Percentiles rank a stretch among this genome's conserved stretches.
Conservation (phyloP, 208 protist species). For the Strigomonas culicis region DNA sequence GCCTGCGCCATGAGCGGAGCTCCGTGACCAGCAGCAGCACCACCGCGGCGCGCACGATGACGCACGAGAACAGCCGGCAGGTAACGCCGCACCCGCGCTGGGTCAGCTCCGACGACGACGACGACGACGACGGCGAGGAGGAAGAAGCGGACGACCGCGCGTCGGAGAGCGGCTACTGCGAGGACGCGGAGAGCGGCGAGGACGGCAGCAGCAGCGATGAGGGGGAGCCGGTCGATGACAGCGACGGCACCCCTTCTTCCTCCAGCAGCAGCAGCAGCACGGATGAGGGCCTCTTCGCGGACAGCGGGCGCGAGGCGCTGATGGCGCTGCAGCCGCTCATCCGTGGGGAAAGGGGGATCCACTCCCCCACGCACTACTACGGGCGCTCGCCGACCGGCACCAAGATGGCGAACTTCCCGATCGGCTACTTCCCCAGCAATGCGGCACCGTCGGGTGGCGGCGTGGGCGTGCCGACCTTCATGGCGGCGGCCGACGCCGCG, state of each 20-base stretch:
- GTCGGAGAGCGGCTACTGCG: not conserved
- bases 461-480: not conserved
- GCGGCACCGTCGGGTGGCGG: too few relatives aligned
- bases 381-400: not conserved
- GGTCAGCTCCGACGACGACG: not conserved
- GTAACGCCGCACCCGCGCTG: not conserved
- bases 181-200: slow-evolving; percentile 2
- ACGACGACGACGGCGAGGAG: not conserved
- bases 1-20: not conserved
- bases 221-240: not conserved
- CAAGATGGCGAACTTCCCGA: not conserved
- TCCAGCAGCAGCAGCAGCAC: slow-evolving; percentile 8
- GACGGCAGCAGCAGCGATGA: slow-evolving; percentile 1
- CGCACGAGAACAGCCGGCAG: too few relatives aligned
- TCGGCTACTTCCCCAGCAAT: not conserved
- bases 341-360: too few relatives aligned
- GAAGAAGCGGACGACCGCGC: not conserved
- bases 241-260: not conserved
- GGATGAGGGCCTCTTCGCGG: not conserved
- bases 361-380: not conserved
- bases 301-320: not conserved
- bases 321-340: not conserved
- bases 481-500: not conserved
- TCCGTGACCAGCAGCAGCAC: not conserved
- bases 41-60: too few relatives aligned